Percentiles rank a stretch among this genome's conserved stretches.
These are phyloP conservation scores for Arxiozyma slooffiae DNA, from an alignment of 1,139 yeast species.

Conservation along the genomic window DNA sequence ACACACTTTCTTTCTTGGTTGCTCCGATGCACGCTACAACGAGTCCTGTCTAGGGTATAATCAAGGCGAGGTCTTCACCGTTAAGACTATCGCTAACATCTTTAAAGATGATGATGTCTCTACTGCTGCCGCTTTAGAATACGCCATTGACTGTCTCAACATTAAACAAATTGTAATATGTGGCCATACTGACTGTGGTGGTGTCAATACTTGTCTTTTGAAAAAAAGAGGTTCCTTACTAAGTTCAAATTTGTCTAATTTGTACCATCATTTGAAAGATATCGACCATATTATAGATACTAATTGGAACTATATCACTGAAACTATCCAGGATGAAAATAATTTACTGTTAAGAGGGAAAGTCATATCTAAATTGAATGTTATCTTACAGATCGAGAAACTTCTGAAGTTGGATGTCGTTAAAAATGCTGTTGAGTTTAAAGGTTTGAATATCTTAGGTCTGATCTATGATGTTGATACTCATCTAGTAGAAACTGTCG, in stretches of 20 bases:
- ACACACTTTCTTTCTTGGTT: slow-evolving; percentile 91
- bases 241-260: slow-evolving; percentile 33
- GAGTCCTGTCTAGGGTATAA: slow-evolving; percentile 69
- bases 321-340: background rate
- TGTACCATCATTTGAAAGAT: slow-evolving; percentile 34
- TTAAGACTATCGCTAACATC: slow-evolving; percentile 84
- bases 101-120: slow-evolving; percentile 64
- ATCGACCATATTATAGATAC: slow-evolving; percentile 41
- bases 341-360: slow-evolving; percentile 21
- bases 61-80: slow-evolving; percentile 94
- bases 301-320: background rate
- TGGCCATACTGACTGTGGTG: slow-evolving; percentile 99
- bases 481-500: slow-evolving; percentile 48
- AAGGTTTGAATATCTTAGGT: slow-evolving; percentile 84
- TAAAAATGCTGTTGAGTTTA: slow-evolving; percentile 53
- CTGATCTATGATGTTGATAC: slow-evolving; percentile 76
- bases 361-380: slow-evolving; percentile 68
- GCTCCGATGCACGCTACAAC: slow-evolving; percentile 87
- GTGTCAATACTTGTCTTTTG: slow-evolving; percentile 77
- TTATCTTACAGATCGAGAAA: slow-evolving; percentile 47
- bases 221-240: slow-evolving; percentile 41
- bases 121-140: slow-evolving; percentile 75
- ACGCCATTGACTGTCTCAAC: slow-evolving; percentile 79
- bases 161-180: slow-evolving; percentile 79
- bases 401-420: slow-evolving; percentile 61